Evolutionary conservation across 2,329 filamentous ascomycete genomes (phyloP).

Genomic region (Paraphoma sp.): DNA sequence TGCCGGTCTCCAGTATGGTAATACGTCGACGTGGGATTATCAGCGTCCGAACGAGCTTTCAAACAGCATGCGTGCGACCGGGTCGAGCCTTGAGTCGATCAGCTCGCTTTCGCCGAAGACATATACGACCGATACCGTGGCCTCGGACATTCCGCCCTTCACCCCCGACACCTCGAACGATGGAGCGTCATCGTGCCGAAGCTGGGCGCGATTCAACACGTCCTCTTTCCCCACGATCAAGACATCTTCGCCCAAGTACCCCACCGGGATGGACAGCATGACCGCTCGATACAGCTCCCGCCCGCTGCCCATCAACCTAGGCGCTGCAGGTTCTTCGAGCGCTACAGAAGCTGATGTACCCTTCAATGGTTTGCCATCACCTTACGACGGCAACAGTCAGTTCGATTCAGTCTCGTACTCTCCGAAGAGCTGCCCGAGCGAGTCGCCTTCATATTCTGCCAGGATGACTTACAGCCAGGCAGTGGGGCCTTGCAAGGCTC

Average conservation of each 20-base stretch:
- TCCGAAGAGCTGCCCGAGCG: conserved; percentile 10
- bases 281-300: background rate
- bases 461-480: background rate
- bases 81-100: conserved; percentile 16
- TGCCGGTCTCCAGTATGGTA: background rate
- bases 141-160: conserved; percentile 6
- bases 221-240: background rate
- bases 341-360: background rate
- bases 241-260: conserved; percentile 1
- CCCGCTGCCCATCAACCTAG: background rate
- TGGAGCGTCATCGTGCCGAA: conserved; percentile 6
- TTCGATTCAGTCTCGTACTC: conserved; percentile 12
- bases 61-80: background rate
- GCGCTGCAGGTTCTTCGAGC: background rate
- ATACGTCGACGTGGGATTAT: conserved; percentile 3
- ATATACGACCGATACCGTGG: conserved; percentile 18
- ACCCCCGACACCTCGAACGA: conserved; percentile 12
- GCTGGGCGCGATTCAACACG: conserved; percentile 6
- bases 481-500: background rate
- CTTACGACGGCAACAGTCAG: background rate
- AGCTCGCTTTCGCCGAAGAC: conserved; percentile 28
- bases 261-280: background rate
- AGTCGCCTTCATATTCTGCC: conserved; percentile 10
- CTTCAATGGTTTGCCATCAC: background rate
- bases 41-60: conserved; percentile 1